phyloP scores from a whole-genome alignment of 176 grass and related monocot genomes.

The Ampelocalamus luodianensis region DNA sequence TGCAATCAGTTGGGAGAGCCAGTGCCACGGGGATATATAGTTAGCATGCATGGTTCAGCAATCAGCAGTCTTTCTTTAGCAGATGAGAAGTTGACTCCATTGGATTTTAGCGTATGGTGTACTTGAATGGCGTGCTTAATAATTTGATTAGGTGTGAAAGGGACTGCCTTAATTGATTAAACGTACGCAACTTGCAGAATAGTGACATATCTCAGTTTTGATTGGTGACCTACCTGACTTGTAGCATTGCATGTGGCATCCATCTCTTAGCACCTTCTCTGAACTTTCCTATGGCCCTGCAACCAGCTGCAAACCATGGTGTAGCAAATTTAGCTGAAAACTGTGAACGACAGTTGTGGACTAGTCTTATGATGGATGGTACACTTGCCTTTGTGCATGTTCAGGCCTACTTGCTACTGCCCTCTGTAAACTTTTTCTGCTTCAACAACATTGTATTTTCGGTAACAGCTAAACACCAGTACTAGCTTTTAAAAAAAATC shows the following conservation, averaged over 20 bases:
- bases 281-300: constrained; percentile 3
- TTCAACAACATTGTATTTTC: not conserved
- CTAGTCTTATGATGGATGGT: too few relatives aligned
- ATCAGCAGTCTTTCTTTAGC: not conserved
- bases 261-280: not conserved
- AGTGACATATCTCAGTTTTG: constrained; percentile 6
- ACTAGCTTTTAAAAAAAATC: not conserved
- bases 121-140: not conserved
- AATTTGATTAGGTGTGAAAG: constrained; percentile 12
- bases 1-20: constrained; percentile 25
- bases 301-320: constrained; percentile 14
- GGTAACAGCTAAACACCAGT: not conserved
- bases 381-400: constrained; percentile 12
- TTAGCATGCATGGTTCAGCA: not conserved
- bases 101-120: not conserved
- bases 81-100: not conserved
- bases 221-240: not conserved
- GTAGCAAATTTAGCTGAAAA: not conserved
- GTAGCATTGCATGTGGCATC: constrained; percentile 8
- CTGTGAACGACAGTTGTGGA: not conserved
- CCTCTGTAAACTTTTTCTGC: not conserved
- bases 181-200: constrained; percentile 9
- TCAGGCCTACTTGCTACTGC: not conserved
- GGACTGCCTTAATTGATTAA: not conserved
- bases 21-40: not conserved